These are phyloP conservation scores for Mycena galericulata DNA, from an alignment of 768 basidiomycete genomes.

Conservation along the genomic window DNA sequence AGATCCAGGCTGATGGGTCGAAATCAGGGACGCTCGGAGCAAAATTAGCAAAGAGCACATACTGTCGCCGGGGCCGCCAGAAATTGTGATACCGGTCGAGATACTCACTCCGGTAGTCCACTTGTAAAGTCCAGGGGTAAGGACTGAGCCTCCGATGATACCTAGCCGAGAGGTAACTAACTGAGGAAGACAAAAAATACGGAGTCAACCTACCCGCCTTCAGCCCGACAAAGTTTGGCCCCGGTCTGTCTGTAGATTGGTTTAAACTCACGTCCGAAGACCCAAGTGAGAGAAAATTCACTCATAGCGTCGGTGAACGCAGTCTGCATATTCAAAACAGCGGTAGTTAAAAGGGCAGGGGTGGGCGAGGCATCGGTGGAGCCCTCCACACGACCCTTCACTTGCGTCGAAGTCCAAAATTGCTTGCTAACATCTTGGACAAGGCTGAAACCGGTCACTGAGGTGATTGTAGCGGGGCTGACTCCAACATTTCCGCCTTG, in stretches of 20 bases:
- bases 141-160: too few relatives aligned
- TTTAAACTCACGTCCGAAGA: background rate
- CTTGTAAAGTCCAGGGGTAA: too few relatives aligned
- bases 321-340: too few relatives aligned
- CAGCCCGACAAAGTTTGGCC: too few relatives aligned
- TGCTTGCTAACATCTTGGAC: background rate
- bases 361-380: too few relatives aligned
- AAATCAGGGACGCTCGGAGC: too few relatives aligned
- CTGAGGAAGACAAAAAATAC: background rate
- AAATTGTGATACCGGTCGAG: background rate
- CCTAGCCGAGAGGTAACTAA: too few relatives aligned
- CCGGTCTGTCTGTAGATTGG: background rate
- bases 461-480: background rate
- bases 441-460: background rate
- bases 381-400: too few relatives aligned
- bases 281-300: background rate
- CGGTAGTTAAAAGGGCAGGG: too few relatives aligned
- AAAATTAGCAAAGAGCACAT: background rate
- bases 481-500: background rate
- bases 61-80: background rate
- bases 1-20: background rate
- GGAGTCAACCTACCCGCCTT: background rate
- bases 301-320: background rate
- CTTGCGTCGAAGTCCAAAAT: too few relatives aligned
- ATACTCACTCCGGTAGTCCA: too few relatives aligned